These are phyloP conservation scores for Kodamaea fukazawae DNA, from an alignment of 805 yeast species.

Conservation along the genomic window DNA sequence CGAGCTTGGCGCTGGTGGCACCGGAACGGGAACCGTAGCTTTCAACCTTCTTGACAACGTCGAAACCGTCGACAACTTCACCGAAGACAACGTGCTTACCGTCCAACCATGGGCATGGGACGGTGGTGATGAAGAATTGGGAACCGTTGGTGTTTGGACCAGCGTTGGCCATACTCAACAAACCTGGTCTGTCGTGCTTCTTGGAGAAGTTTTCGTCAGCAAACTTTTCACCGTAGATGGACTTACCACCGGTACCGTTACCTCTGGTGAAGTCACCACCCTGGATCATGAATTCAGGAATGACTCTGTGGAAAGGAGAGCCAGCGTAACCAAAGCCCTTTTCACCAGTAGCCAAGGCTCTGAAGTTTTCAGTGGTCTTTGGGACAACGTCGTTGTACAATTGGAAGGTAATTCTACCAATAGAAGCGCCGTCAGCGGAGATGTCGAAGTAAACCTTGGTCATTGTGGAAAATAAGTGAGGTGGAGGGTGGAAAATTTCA, in stretches of 20 bases:
- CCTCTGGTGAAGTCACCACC: conserved; percentile 50
- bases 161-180: conserved; percentile 95
- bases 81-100: conserved; percentile 96
- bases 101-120: conserved; percentile 82
- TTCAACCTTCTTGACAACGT: conserved; percentile 84
- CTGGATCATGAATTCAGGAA: conserved; percentile 48
- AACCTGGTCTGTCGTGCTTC: conserved; percentile 76
- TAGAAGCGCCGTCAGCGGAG: conserved; percentile 63
- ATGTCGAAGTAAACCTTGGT: conserved; percentile 79
- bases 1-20: conserved; percentile 59
- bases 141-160: conserved; percentile 99
- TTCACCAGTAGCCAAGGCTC: conserved; percentile 74
- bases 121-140: conserved; percentile 94
- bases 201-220: conserved; percentile 72
- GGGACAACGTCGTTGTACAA: conserved; percentile 89
- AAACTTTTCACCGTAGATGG: conserved; percentile 67
- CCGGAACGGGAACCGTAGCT: conserved; percentile 66
- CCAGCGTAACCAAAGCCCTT: conserved; percentile 46
- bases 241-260: conserved; percentile 46
- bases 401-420: conserved; percentile 84
- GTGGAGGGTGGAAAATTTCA: conserved; percentile 4
- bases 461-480: conserved; percentile 33
- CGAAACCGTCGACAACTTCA: conserved; percentile 82
- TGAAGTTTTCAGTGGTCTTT: conserved; percentile 94
- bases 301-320: conserved; percentile 47